Conservation (phyloP, 164 flowering plant species). For the Malania oleifera region DNA sequence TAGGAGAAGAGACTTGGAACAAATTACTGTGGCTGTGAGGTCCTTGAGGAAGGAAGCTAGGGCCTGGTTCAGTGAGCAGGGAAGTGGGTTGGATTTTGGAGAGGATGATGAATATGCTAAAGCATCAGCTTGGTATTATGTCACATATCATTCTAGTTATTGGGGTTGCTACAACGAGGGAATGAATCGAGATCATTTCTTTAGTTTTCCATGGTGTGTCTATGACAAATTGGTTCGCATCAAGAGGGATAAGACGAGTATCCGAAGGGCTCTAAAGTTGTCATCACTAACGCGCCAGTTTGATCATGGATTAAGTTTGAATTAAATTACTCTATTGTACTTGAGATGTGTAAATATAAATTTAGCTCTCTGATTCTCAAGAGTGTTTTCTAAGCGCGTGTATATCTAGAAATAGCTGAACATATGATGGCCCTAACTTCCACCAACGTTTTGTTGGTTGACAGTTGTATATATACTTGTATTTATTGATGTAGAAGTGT, state of each 20-base stretch:
- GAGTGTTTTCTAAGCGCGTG: too few species aligned
- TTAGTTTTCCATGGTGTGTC: slow-evolving; percentile 89
- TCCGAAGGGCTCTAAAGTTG: not conserved
- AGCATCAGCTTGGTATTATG: slow-evolving; percentile 92
- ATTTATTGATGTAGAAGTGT: too few species aligned
- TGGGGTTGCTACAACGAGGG: slow-evolving; percentile 67
- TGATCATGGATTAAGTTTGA: too few species aligned
- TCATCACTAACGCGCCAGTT: slow-evolving; percentile 11
- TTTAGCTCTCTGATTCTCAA: too few species aligned
- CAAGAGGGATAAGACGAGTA: slow-evolving; percentile 33
- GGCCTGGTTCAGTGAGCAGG: slow-evolving; percentile 45
- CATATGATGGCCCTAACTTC: too few species aligned
- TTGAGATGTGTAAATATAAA: too few species aligned
- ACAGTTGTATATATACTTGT: too few species aligned
- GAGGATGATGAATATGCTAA: slow-evolving; percentile 41
- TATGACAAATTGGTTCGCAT: slow-evolving; percentile 64
- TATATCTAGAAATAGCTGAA: too few species aligned
- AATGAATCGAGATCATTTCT: slow-evolving; percentile 48
- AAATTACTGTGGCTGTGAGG: slow-evolving; percentile 50
- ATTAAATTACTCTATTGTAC: too few species aligned
- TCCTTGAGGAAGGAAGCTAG: slow-evolving; percentile 70
- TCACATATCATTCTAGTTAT: slow-evolving; percentile 60
- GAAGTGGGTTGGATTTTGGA: slow-evolving; percentile 11
- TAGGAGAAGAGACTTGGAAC: slow-evolving; percentile 55
- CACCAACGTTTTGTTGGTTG: too few species aligned